phyloP scores from a whole-genome alignment of 768 basidiomycete genomes.

The Serendipita sp. region DNA sequence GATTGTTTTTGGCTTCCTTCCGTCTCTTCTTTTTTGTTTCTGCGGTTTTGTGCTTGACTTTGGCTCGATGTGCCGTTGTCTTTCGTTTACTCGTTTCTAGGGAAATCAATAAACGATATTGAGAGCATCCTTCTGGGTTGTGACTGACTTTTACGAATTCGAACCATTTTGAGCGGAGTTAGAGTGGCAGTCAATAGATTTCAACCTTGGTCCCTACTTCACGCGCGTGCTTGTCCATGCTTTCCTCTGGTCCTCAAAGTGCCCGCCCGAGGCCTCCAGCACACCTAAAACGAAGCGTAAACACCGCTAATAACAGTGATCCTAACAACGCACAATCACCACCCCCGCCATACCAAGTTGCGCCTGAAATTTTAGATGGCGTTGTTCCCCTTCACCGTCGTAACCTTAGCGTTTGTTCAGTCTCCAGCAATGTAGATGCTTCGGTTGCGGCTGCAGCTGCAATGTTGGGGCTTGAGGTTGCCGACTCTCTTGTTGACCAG shows the following conservation, averaged over 20 bases:
- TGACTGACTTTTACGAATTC: conserved; percentile 15
- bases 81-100: conserved; percentile 73
- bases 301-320: neutral
- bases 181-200: neutral
- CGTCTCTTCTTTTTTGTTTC: conserved; percentile 63
- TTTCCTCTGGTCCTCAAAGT: neutral
- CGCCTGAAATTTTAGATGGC: neutral
- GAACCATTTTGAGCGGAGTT: conserved; percentile 10
- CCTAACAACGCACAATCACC: neutral
- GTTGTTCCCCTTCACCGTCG: neutral
- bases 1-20: conserved; percentile 61
- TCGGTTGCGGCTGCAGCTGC: conserved; percentile 10
- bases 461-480: conserved; percentile 11
- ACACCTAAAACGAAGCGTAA: neutral
- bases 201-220: neutral
- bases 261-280: neutral
- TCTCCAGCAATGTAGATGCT: neutral
- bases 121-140: neutral
- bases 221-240: neutral
- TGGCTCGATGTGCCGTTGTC: conserved; percentile 55
- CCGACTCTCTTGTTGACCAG: neutral
- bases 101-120: neutral
- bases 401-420: neutral
- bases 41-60: conserved; percentile 54
- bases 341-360: neutral